Conservation (phyloP, 192 early-diverging fungal species). For the Entomortierella parvispora region DNA sequence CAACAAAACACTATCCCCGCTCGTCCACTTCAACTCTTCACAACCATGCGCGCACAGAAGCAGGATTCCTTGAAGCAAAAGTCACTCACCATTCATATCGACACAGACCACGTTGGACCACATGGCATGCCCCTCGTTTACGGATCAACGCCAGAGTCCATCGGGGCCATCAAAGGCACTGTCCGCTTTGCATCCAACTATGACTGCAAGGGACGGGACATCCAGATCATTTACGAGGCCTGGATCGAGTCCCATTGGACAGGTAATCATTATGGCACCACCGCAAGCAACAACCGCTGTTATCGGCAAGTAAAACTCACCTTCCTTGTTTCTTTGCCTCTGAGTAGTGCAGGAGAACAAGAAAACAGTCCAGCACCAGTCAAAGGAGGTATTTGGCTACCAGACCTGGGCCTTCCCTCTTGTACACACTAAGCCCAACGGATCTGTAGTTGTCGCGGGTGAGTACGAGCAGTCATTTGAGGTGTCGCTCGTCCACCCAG, state of each 20-base stretch:
- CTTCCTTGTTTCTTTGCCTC: neutral
- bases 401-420: slow-evolving; percentile 35
- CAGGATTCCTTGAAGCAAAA: slow-evolving; percentile 18
- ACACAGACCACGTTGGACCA: slow-evolving; percentile 19
- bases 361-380: slow-evolving; percentile 8
- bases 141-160: slow-evolving; percentile 17
- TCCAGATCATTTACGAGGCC: slow-evolving; percentile 50
- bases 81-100: slow-evolving; percentile 37
- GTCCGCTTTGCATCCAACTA: slow-evolving; percentile 41
- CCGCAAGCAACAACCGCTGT: neutral
- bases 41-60: slow-evolving; percentile 16
- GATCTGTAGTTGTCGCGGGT: slow-evolving; percentile 27
- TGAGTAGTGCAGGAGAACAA: slow-evolving; percentile 12
- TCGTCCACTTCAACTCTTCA: too few relatives aligned
- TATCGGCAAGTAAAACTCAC: too few relatives aligned
- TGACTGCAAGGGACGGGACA: slow-evolving; percentile 47
- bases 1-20: neutral
- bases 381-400: slow-evolving; percentile 21
- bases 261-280: slow-evolving; percentile 4
- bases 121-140: slow-evolving; percentile 48
- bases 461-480: slow-evolving; percentile 31
- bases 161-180: slow-evolving; percentile 28
- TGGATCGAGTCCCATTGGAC: slow-evolving; percentile 26
- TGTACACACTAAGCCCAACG: slow-evolving; percentile 22
- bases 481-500: slow-evolving; percentile 6